Percentiles rank a stretch among this genome's conserved stretches.
These are phyloP conservation scores for Linum trigynum DNA, from an alignment of 345 rosid species.

Conservation along the genomic window DNA sequence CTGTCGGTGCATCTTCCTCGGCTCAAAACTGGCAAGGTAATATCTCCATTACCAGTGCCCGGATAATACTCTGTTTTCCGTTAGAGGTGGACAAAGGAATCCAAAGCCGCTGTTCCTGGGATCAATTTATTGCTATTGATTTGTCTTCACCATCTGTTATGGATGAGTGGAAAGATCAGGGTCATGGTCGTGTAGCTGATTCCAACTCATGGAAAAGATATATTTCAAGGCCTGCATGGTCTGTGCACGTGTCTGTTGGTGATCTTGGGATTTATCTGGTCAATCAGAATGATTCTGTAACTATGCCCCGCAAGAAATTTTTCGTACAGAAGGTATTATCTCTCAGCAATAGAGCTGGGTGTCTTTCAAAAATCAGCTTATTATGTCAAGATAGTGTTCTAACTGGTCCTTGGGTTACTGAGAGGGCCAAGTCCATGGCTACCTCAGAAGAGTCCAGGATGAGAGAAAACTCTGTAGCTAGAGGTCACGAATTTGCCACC, in stretches of 20 bases:
- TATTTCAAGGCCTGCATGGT: conserved; percentile 30
- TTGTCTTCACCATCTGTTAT: conserved; percentile 34
- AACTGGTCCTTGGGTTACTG: conserved; percentile 57
- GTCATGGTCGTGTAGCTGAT: conserved; percentile 20
- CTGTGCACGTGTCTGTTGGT: conserved; percentile 50
- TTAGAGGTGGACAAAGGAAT: conserved; percentile 30
- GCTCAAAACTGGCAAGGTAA: conserved; percentile 41
- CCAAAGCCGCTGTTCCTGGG: conserved; percentile 35
- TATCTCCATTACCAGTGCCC: conserved; percentile 53
- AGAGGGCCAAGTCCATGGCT: conserved; percentile 68
- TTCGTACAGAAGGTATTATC: conserved; percentile 45
- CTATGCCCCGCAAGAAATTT: conserved; percentile 28
- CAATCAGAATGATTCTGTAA: conserved; percentile 27
- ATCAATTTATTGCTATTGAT: conserved; percentile 63
- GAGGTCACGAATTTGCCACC: conserved; percentile 63
- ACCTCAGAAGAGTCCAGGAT: conserved; percentile 43
- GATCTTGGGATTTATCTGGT: conserved; percentile 53
- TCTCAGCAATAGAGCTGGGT: conserved; percentile 31
- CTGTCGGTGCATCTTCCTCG: conserved; percentile 26
- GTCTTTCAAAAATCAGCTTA: conserved; percentile 53
- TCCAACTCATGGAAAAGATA: conserved; percentile 28
- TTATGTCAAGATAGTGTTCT: conserved; percentile 65
- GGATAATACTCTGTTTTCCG: conserved; percentile 70
- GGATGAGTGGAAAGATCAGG: conserved; percentile 22
- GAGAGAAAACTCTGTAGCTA: conserved; percentile 33